These are phyloP conservation scores for Alisma plantagoaquatica DNA, from an alignment of 106 monocot genomes.

Conservation along the genomic window DNA sequence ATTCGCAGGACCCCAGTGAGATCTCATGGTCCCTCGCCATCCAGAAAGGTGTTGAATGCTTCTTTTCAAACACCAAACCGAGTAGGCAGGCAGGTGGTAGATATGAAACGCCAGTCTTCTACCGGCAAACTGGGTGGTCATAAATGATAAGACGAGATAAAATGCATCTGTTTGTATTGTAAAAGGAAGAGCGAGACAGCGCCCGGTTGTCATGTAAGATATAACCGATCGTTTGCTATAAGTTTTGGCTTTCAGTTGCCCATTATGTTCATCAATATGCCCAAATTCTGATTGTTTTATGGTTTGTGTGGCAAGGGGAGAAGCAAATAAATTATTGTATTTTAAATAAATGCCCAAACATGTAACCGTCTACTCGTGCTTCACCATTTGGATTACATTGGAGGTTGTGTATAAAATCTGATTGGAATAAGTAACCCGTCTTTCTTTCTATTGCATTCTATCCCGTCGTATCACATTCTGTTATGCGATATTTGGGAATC, in stretches of 20 bases:
- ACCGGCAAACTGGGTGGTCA: slow-evolving; percentile 4
- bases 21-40: slow-evolving; percentile 1
- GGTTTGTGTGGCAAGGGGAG: too few relatives aligned
- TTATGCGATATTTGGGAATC: too few relatives aligned
- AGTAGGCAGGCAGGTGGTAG: not conserved
- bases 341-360: too few relatives aligned
- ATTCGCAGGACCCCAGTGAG: slow-evolving; percentile 6
- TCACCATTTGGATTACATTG: too few relatives aligned
- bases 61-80: slow-evolving; percentile 8
- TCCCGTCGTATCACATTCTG: too few relatives aligned
- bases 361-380: too few relatives aligned
- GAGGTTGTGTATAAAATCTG: too few relatives aligned
- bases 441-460: too few relatives aligned
- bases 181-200: not conserved
- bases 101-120: not conserved
- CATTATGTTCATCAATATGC: too few relatives aligned
- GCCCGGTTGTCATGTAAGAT: not conserved
- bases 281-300: too few relatives aligned
- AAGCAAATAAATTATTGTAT: too few relatives aligned
- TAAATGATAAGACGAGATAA: not conserved
- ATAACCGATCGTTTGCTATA: not conserved
- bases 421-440: too few relatives aligned
- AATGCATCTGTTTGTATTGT: not conserved
- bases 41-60: slow-evolving; percentile 5
- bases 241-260: not conserved